phyloP scores from a whole-genome alignment of 108 stramenopile species.

The Skeletonema potamos region DNA sequence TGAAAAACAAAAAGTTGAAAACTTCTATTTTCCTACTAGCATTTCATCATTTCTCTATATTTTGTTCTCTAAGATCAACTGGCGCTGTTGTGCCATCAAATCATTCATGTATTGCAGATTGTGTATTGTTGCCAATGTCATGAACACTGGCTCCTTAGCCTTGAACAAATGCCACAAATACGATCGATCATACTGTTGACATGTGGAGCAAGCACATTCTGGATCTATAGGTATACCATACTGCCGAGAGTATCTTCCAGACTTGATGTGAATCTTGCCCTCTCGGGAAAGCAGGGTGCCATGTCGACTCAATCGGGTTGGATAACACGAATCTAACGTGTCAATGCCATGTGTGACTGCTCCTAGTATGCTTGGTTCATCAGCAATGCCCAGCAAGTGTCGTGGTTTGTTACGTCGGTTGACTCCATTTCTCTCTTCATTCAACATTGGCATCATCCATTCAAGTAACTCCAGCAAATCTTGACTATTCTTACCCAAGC shows the following conservation, averaged over 20 bases:
- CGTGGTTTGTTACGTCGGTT: slow-evolving; percentile 74
- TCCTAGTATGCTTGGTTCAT: slow-evolving; percentile 79
- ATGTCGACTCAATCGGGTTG: slow-evolving; percentile 84
- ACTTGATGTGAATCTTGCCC: slow-evolving; percentile 66
- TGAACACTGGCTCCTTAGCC: slow-evolving; percentile 85
- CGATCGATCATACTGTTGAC: slow-evolving; percentile 81
- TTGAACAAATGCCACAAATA: slow-evolving; percentile 94
- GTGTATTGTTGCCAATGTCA: slow-evolving; percentile 80
- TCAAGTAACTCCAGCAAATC: slow-evolving; percentile 83
- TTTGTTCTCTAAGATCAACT: slow-evolving; percentile 80
- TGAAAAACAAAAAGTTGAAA: not conserved
- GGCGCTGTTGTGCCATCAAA: slow-evolving; percentile 78
- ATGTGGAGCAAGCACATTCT: slow-evolving; percentile 79
- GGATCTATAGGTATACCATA: slow-evolving; percentile 79
- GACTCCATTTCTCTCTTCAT: slow-evolving; percentile 36
- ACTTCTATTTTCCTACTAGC: not conserved
- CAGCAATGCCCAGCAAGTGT: slow-evolving; percentile 92
- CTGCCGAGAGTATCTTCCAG: slow-evolving; percentile 52
- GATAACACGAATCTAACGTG: slow-evolving; percentile 92
- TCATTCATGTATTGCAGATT: slow-evolving; percentile 94
- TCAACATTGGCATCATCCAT: slow-evolving; percentile 90
- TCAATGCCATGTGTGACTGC: slow-evolving; percentile 85
- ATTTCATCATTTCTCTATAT: not conserved
- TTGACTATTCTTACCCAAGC: slow-evolving; percentile 82
- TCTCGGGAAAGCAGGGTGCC: slow-evolving; percentile 74